phyloP scores from a whole-genome alignment of 768 basidiomycete genomes.

The Gymnopilus dilepis region DNA sequence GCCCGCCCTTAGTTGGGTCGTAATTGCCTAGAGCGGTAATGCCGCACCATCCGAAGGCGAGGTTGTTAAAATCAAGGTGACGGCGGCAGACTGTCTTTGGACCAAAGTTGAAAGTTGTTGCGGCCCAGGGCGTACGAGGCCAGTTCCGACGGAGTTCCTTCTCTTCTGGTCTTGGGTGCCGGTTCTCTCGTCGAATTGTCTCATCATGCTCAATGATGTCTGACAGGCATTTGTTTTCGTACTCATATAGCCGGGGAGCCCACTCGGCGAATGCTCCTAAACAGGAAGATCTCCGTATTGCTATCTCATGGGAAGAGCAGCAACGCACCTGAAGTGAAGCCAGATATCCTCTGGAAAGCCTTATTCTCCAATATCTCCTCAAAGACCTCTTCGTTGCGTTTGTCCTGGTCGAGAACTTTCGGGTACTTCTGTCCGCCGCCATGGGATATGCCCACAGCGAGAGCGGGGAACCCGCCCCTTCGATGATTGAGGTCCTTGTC shows the following conservation, averaged over 20 bases:
- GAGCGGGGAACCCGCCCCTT: neutral
- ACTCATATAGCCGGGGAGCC: neutral
- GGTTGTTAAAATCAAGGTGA: neutral
- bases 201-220: neutral
- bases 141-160: neutral
- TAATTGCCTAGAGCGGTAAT: neutral
- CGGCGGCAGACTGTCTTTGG: neutral
- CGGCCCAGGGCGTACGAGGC: neutral
- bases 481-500: neutral
- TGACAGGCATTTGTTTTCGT: neutral
- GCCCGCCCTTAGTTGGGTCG: neutral
- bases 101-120: neutral
- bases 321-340: neutral
- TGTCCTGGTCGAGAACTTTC: neutral
- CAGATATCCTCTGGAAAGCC: neutral
- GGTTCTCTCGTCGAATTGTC: neutral
- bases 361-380: neutral
- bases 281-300: too few species aligned
- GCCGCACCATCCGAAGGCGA: neutral
- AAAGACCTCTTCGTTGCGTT: neutral
- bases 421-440: neutral
- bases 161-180: neutral
- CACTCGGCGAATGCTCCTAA: neutral
- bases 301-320: too few species aligned
- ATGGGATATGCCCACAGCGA: neutral